phyloP scores from a whole-genome alignment of 495 filamentous ascomycete species.

The Baudoinia panamericana region DNA sequence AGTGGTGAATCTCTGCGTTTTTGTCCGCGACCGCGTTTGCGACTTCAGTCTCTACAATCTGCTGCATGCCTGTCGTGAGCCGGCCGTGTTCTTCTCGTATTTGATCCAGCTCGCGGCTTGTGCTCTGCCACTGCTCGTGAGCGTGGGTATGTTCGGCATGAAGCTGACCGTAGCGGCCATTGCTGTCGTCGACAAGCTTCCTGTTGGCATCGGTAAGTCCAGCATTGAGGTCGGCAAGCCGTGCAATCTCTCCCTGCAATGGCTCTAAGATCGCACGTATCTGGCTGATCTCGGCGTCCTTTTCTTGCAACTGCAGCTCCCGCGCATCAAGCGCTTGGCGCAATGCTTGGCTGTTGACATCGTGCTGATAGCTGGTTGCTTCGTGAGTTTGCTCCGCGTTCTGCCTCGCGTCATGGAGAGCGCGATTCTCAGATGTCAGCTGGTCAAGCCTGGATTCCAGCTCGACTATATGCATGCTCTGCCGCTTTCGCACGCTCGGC shows the following conservation, averaged over 20 bases:
- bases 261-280: constrained; percentile 62
- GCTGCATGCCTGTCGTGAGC: constrained; percentile 50
- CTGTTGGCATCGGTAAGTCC: constrained; percentile 57
- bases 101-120: constrained; percentile 48
- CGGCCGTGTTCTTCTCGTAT: constrained; percentile 46
- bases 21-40: constrained; percentile 51
- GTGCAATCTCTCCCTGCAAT: constrained; percentile 62
- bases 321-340: constrained; percentile 43
- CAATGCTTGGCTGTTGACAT: constrained; percentile 41
- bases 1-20: constrained; percentile 61
- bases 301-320: constrained; percentile 42
- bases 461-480: constrained; percentile 91
- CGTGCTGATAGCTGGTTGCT: constrained; percentile 33
- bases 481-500: constrained; percentile 79
- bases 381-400: constrained; percentile 49
- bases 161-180: constrained; percentile 45
- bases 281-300: constrained; percentile 67
- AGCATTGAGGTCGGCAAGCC: constrained; percentile 62
- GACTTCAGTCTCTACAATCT: constrained; percentile 47
- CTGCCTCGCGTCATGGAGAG: constrained; percentile 56
- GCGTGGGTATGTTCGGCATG: constrained; percentile 45
- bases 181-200: constrained; percentile 50
- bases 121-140: constrained; percentile 34
- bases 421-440: constrained; percentile 65
- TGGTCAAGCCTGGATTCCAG: constrained; percentile 65